phyloP scores from a whole-genome alignment of 2,329 filamentous ascomycete species.

The Ascochyta rabiei region DNA sequence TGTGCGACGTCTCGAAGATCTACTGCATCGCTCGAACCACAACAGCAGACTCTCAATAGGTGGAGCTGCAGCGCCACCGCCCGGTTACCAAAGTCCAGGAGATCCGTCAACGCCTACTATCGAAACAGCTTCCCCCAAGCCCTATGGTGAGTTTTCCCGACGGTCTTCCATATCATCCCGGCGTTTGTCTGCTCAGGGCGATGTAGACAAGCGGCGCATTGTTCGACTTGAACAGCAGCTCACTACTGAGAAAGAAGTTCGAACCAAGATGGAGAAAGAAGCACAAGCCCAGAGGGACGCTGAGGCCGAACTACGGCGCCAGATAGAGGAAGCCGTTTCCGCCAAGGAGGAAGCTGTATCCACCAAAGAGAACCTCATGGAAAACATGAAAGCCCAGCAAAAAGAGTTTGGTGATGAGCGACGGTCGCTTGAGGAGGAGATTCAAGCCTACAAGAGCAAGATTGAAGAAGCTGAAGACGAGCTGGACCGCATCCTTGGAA shows the following conservation, averaged over 20 bases:
- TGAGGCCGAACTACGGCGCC: slow-evolving; percentile 67
- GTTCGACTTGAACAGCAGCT: slow-evolving; percentile 79
- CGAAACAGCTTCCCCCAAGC: slow-evolving; percentile 42
- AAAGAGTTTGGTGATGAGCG: slow-evolving; percentile 86
- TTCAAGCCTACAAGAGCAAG: slow-evolving; percentile 74
- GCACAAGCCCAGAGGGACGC: slow-evolving; percentile 61
- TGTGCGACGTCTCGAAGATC: slow-evolving; percentile 86
- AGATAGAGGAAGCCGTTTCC: slow-evolving; percentile 83
- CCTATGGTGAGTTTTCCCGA: slow-evolving; percentile 57
- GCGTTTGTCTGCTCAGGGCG: slow-evolving; percentile 64
- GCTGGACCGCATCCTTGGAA: slow-evolving; percentile 81
- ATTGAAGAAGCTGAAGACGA: slow-evolving; percentile 92
- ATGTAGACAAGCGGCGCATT: slow-evolving; percentile 67
- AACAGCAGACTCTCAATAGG: slow-evolving; percentile 60
- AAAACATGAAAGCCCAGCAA: slow-evolving; percentile 92
- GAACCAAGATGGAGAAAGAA: slow-evolving; percentile 72
- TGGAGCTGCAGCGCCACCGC: slow-evolving; percentile 54
- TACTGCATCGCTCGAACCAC: slow-evolving; percentile 81
- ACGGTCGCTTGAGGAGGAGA: slow-evolving; percentile 80
- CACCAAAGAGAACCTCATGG: slow-evolving; percentile 90
- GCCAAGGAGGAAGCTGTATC: slow-evolving; percentile 92
- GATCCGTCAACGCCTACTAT: slow-evolving; percentile 48
- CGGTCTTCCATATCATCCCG: slow-evolving; percentile 67
- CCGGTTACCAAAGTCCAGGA: slow-evolving; percentile 39
- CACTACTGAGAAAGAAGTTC: slow-evolving; percentile 71